Percentiles rank a stretch among this genome's conserved stretches.
phyloP scores from a whole-genome alignment of 2,329 filamentous ascomycete species.

The Pseudogymnoascus pannorum region DNA sequence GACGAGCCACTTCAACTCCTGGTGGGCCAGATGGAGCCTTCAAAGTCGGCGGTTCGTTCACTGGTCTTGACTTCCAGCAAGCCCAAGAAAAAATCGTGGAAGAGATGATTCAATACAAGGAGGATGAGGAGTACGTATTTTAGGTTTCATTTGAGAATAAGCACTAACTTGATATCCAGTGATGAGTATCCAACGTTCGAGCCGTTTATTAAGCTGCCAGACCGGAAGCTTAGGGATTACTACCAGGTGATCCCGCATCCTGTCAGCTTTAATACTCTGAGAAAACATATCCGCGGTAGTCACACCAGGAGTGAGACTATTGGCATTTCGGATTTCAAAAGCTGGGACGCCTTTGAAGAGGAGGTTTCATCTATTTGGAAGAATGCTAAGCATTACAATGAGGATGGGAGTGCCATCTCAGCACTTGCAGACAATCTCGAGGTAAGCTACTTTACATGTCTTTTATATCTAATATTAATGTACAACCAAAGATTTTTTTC shows the following conservation, averaged over 20 bases:
- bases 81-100: slow-evolving; percentile 80
- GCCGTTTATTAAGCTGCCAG: slow-evolving; percentile 72
- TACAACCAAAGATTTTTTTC: slow-evolving; percentile 54
- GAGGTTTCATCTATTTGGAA: slow-evolving; percentile 76
- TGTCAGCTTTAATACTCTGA: slow-evolving; percentile 67
- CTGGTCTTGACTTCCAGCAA: slow-evolving; percentile 70
- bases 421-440: slow-evolving; percentile 70
- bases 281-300: slow-evolving; percentile 67
- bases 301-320: slow-evolving; percentile 36
- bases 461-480: slow-evolving; percentile 12
- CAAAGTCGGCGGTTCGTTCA: slow-evolving; percentile 54
- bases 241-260: slow-evolving; percentile 78
- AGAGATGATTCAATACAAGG: slow-evolving; percentile 59
- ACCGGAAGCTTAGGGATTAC: slow-evolving; percentile 72
- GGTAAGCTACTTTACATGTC: slow-evolving; percentile 40
- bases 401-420: slow-evolving; percentile 82
- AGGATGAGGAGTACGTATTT: slow-evolving; percentile 53
- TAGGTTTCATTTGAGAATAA: background rate
- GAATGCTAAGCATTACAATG: slow-evolving; percentile 85
- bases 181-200: slow-evolving; percentile 63
- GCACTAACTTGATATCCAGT: slow-evolving; percentile 32
- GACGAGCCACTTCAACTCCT: slow-evolving; percentile 32
- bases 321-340: slow-evolving; percentile 63
- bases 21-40: slow-evolving; percentile 35
- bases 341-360: slow-evolving; percentile 74